Percentiles rank a stretch among this genome's conserved stretches.
These are phyloP conservation scores for Leccinum variicolor DNA, from an alignment of 768 basidiomycete species.

Conservation along the genomic window DNA sequence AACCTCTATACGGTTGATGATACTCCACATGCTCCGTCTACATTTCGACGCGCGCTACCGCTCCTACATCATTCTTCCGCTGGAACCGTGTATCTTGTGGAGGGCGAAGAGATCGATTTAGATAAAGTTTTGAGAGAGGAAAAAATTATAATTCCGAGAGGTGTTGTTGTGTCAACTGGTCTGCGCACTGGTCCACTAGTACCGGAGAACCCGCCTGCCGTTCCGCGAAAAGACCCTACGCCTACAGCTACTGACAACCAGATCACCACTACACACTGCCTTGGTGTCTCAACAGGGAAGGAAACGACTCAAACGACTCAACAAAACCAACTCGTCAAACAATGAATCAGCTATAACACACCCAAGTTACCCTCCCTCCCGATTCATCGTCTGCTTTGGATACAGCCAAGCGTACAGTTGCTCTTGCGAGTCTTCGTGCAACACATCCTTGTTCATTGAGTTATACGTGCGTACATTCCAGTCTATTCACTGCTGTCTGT, in stretches of 20 bases:
- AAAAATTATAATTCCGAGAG: constrained; percentile 76
- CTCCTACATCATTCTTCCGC: constrained; percentile 43
- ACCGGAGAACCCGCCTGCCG: constrained; percentile 87
- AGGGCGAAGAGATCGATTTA: constrained; percentile 98
- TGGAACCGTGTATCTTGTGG: constrained; percentile 85
- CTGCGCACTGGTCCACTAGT: constrained; percentile 96
- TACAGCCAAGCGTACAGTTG: constrained; percentile 74
- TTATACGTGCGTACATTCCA: constrained; percentile 73
- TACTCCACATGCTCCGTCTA: constrained; percentile 29
- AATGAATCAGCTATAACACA: constrained; percentile 91
- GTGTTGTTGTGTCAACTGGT: constrained; percentile 61
- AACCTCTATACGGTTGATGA: constrained; percentile 76
- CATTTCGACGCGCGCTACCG: constrained; percentile 44
- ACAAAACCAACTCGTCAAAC: constrained; percentile 79
- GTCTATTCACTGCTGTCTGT: not conserved
- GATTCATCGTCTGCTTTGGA: constrained; percentile 42
- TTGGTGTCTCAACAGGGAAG: constrained; percentile 21
- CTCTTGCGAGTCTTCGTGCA: constrained; percentile 80
- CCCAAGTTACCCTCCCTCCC: constrained; percentile 83
- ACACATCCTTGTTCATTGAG: constrained; percentile 87
- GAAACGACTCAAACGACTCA: constrained; percentile 33
- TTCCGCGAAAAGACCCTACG: constrained; percentile 52
- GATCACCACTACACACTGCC: constrained; percentile 28
- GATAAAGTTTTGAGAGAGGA: constrained; percentile 86
- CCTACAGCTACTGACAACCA: constrained; percentile 25